Evolutionary conservation across 2,329 filamentous ascomycete genomes (phyloP), one percentile per base, ranked within the genome.

Genomic region (Pseudogymnoascus sp.): DNA sequence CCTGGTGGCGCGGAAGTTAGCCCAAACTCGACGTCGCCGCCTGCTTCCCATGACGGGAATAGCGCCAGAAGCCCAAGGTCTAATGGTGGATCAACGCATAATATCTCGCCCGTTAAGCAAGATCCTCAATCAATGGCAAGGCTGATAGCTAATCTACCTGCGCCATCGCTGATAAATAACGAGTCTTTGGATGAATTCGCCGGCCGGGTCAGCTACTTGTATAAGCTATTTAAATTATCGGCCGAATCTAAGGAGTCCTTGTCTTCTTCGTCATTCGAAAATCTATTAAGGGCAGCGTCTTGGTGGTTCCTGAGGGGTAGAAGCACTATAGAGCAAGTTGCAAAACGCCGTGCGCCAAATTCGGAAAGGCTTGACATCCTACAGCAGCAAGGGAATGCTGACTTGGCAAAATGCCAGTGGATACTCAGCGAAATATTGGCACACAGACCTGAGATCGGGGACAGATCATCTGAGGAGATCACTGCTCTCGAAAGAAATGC

Each of bases 261-360:
- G 4, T 80, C 84, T 62, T 80, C 82, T 31, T 87, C 84, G 59
- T 78, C 84, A 0, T 80, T 88, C 0, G 79, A 81, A 55, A 84
- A 91, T 64, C 88, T 92, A 77, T 80, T 88, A 8, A 83, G 90
- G 63, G 87, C 86, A 25, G 87, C 85, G 3, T 78, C 90, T 0
- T 97, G 92, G 92, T 97, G 92, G 92, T 95, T 96, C 70, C 72
- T 96, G 51, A 88, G 85, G 67, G 92, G 92, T 17, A 86, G 92
- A 65, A 84, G 87, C 70, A 85, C 86, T 8, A 79, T 96, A 60
- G 92, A 96, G 72, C 74, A 77, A 10, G 80, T 87, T 39, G 86
- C 95, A 55, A 82, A 90, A 64, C 86, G 84, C 60, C 81, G 84
- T 5, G 79, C 75, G 42, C 78, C 81, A 4, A 81, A 85, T 64